Percentiles rank a stretch among this genome's conserved stretches.
These are phyloP conservation scores for Lachancea waltii DNA, from an alignment of 805 yeast genomes.

Conservation along the genomic window DNA sequence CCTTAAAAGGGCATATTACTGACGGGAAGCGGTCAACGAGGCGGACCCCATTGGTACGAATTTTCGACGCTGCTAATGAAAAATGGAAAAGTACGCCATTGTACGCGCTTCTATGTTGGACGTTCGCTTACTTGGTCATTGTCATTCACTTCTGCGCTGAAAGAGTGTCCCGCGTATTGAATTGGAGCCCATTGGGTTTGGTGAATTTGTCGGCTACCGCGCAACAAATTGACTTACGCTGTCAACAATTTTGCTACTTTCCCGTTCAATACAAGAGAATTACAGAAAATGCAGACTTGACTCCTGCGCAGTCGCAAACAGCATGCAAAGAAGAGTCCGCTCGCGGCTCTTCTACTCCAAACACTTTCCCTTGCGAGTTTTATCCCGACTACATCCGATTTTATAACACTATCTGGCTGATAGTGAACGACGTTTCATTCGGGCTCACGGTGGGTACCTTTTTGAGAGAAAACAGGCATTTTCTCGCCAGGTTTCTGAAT, in stretches of 20 bases:
- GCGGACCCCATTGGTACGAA: not conserved
- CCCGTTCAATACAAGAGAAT: slow-evolving; percentile 72
- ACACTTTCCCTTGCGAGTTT: slow-evolving; percentile 37
- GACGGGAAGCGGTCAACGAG: not conserved
- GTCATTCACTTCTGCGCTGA: slow-evolving; percentile 16
- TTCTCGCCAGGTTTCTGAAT: slow-evolving; percentile 35
- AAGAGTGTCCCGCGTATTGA: slow-evolving; percentile 15
- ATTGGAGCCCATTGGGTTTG: slow-evolving; percentile 15
- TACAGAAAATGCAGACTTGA: slow-evolving; percentile 17
- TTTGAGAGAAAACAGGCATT: slow-evolving; percentile 35
- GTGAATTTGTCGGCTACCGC: slow-evolving; percentile 49
- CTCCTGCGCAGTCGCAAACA: too few relatives aligned
- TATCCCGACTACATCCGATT: slow-evolving; percentile 65
- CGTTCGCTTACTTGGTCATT: slow-evolving; percentile 8
- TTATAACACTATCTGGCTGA: slow-evolving; percentile 84
- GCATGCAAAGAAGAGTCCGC: not conserved
- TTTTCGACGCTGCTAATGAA: not conserved
- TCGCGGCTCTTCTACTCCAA: not conserved
- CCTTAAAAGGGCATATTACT: not conserved
- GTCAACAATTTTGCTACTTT: slow-evolving; percentile 68
- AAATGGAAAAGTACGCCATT: not conserved
- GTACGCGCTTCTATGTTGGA: not conserved
- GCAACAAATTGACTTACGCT: slow-evolving; percentile 70
- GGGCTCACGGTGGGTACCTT: slow-evolving; percentile 57
- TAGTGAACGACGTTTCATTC: slow-evolving; percentile 70